Evolutionary conservation across 2,329 filamentous ascomycete genomes (phyloP), one percentile per base, ranked within the genome.

Genomic region (Trichophyton mentagrophytes): DNA sequence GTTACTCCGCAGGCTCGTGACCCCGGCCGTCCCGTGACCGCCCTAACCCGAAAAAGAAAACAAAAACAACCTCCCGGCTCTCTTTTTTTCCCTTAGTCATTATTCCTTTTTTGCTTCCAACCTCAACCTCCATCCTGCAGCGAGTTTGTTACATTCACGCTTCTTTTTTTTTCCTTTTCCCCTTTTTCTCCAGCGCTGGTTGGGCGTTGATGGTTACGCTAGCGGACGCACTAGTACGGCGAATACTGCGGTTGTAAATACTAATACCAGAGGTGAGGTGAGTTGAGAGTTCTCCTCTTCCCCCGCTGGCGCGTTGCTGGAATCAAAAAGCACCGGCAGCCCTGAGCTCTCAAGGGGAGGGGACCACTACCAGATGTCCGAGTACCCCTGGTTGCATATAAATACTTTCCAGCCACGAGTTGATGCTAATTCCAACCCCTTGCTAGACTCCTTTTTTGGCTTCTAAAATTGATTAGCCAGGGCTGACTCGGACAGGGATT

Each of bases 311-410:
- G 33, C 22, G 27, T 33, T 13, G 53, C 9, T 40, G 55, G 51
- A 33, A 25, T 36, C 36, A 57, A 36, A 20, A 20, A 9, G 9
- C 9, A 13, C 53, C 53, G 22, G 15, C 36, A 57, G 42, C 40
- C 40, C 55, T 57, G 40, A 57, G 55, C 55, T 40, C 55, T 30
- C 27, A 27, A 30, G 6, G 33, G 20, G 25, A 25, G 15, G 27
- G 15, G 25, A 40, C 53, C 6, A 30, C 27, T 22, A 57, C 55
- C 55, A 57, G 17, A 36, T 57, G 55, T 20, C 20, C 55, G 55
- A 38, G 33, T 38, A 57, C 55, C 55, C 55, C 55, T 57, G 55
- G 55, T 57, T 44, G 55, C 55, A 57, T 56, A 30, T 57, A 57
- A n/a, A 44, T 44, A 44, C 40, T 44, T 44, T 25, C 33, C 40